Evolutionary conservation across 2,329 filamentous ascomycete species (phyloP).

Genomic region (Setomelanomma holmii): DNA sequence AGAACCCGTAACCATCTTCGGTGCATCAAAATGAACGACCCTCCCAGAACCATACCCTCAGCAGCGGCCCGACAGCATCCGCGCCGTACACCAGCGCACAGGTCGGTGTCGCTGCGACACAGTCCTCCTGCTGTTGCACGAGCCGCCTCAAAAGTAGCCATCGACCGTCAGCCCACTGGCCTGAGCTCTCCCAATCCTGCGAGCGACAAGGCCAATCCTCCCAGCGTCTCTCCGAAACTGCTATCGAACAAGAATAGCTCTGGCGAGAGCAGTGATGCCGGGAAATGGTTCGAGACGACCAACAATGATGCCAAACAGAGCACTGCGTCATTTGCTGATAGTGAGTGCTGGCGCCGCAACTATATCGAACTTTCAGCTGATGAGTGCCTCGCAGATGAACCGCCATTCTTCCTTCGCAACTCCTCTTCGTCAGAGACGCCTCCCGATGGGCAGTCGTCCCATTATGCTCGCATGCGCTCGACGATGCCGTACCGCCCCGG

Average conservation of each 20-base stretch:
- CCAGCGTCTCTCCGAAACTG: slow-evolving; percentile 46
- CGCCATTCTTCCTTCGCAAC: slow-evolving; percentile 55
- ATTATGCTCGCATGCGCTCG: slow-evolving; percentile 18
- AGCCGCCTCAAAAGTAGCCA: background rate
- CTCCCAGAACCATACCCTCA: slow-evolving; percentile 24
- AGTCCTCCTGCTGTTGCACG: slow-evolving; percentile 30
- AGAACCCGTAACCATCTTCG: slow-evolving; percentile 13
- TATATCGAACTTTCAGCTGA: slow-evolving; percentile 3
- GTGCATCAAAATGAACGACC: slow-evolving; percentile 29
- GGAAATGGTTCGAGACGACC: slow-evolving; percentile 60
- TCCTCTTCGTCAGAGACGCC: slow-evolving; percentile 55
- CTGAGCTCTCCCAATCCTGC: slow-evolving; percentile 35
- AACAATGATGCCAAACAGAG: slow-evolving; percentile 56
- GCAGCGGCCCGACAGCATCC: slow-evolving; percentile 33
- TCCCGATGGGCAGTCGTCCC: slow-evolving; percentile 40
- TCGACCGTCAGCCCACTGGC: slow-evolving; percentile 16
- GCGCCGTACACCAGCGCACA: slow-evolving; percentile 53
- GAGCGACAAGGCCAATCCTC: slow-evolving; percentile 49
- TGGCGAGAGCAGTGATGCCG: slow-evolving; percentile 60
- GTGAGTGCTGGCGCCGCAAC: slow-evolving; percentile 31
- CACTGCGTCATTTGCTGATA: slow-evolving; percentile 50
- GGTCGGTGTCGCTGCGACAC: slow-evolving; percentile 57
- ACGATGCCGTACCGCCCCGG: slow-evolving; percentile 36
- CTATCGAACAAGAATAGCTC: slow-evolving; percentile 52
- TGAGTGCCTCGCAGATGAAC: slow-evolving; percentile 43